Base-by-base conservation (phyloP, 176 grass and related monocot genomes). In the Oryza meyeriana region DNA sequence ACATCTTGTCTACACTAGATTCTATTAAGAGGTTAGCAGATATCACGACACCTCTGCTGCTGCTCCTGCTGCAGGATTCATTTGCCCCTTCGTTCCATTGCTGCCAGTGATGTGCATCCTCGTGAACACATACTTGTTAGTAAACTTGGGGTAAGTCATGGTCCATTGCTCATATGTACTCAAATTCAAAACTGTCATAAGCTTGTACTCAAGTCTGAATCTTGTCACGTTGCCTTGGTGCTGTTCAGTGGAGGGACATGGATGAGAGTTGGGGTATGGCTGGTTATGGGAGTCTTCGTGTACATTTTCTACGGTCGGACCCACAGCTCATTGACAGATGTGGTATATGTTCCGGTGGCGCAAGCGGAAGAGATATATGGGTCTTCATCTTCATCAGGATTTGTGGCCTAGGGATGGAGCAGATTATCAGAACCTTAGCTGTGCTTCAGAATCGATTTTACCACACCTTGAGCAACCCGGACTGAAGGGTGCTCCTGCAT, bases 261-360 rank as follows among this genome's bases (percentile, higher is more conserved):
- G 92, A 70, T 87, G 59, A 36, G 95, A 50, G 90, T 98, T 0
- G 94, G 92, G 17, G 31, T 88, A 38, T 98, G 95, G 95, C 79
- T 98, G 39, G 55, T 98, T 61, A 87, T 93, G 57, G 95, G 95
- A 9, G 90, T 94, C 17, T 85, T 98, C 0, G 95, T 98, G 50
- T 95, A 98, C 50, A 76, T 93, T 59, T 95, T 98, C 69, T 95
- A 98, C 0, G 92, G 95, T 1, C 90, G 95, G 82, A 91, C 75
- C n/a, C 90, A 98, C 78, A 98, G 96, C 85, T 93, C 87, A 9
- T 81, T 99, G 58, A 91, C 67, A 0, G 87, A 95, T 0, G 93
- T 90, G 9, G 85, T 99, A 1, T 99, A 99, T 24, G 93, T 99
- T 34, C 93, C 96, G 1, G n/a, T 79, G 22, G 96, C 79, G 14